Conservation (phyloP, 108 stramenopile genomes). For the Cylindrotheca closterium region DNA sequence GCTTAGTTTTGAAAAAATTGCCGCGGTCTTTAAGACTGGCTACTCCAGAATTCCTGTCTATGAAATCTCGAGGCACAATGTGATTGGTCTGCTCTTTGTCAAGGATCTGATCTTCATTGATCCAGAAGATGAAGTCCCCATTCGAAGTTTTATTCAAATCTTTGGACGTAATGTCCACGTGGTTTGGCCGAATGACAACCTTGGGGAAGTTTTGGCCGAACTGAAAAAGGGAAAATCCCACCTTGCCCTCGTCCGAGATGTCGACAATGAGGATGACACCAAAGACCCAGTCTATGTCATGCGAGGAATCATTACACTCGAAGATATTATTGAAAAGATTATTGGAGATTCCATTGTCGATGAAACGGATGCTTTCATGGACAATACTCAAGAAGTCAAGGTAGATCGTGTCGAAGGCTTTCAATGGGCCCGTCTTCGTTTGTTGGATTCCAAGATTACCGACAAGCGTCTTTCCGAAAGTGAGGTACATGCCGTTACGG, state of each 20-base stretch:
- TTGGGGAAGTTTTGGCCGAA: constrained; percentile 89
- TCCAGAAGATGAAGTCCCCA: constrained; percentile 91
- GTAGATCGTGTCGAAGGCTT: constrained; percentile 49
- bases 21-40: constrained; percentile 95
- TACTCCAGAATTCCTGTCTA: constrained; percentile 92
- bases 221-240: constrained; percentile 90
- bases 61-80: constrained; percentile 78
- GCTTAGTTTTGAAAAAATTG: constrained; percentile 91
- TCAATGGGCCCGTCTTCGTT: constrained; percentile 74
- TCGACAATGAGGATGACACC: constrained; percentile 71
- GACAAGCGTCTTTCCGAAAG: constrained; percentile 66
- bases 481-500: constrained; percentile 81
- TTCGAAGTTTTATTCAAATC: constrained; percentile 87
- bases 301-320: constrained; percentile 97
- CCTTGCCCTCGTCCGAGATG: constrained; percentile 90
- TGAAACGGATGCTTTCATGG: constrained; percentile 91
- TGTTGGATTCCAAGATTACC: constrained; percentile 83
- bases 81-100: constrained; percentile 94
- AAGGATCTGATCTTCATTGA: constrained; percentile 99
- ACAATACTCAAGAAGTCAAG: constrained; percentile 56
- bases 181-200: constrained; percentile 83
- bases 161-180: constrained; percentile 89
- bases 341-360: constrained; percentile 98
- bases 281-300: constrained; percentile 92
- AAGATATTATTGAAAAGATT: constrained; percentile 93